Base-by-base conservation (phyloP, 2,329 filamentous ascomycete genomes). In the Colletotrichum sp. region DNA sequence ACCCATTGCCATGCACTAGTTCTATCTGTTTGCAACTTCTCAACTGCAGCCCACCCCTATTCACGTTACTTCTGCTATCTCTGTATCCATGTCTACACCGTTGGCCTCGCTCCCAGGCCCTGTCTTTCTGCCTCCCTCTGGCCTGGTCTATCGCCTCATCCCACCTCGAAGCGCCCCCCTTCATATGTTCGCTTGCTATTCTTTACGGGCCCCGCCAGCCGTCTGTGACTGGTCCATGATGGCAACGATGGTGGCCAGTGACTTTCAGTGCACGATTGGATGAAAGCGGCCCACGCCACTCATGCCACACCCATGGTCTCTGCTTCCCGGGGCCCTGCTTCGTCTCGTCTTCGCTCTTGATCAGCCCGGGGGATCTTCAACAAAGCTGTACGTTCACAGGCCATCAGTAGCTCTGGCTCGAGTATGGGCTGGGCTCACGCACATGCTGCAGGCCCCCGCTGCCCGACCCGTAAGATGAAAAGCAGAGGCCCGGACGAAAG, bases 271-370 rank as follows among this genome's bases (percentile, higher is more conserved):
- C 52, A 76, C 39, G 34, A 72, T 77, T 77, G 72, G 72, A 77
- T 52, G 64, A 69, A 75, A 69, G 36, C n/a, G 73, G 39, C 65
- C 75, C 61, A 75, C 72, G 58, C 30, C 39, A 70, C 67, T 76
- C 43, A 52, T 60, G 28, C 64, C 27, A 30, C 30, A n/a, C 28
- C 48, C 70, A 34, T 48, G 56, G 56, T 43, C 68, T 67, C 39
- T 66, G 48, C 62, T 62, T 32, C 28, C 58, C 5, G 22, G 66
- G 56, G 34, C 43, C 71, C 61, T 58, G 68, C 62, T 70, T 76
- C 74, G 71, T 76, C 74, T 75, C 71, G 60, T 71, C 71, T 76
- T 74, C 48, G 62, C 64, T 34, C 43, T 48, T 55, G 58, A 67
- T 58, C 62, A 58, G 70, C 34, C 43, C 28, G 27, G 55, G 55